Percentiles rank a stretch among this genome's conserved stretches.
Conservation (phyloP, 768 basidiomycete genomes). For the Solioccasus polychromus region DNA sequence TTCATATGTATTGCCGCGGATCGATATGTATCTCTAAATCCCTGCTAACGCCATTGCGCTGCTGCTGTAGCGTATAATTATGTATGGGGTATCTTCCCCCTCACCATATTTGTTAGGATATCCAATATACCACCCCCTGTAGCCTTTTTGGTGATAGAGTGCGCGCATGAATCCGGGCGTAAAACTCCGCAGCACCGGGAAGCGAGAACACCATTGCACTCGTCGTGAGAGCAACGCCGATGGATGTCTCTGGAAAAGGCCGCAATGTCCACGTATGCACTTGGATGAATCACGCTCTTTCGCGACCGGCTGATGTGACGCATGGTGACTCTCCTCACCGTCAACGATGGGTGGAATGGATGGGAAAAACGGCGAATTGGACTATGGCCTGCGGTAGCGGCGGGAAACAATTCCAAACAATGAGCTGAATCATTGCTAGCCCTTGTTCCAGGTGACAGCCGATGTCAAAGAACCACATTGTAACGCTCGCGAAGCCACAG, state of each 20-base stretch:
- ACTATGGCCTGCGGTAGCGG: constrained; percentile 6
- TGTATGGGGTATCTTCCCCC: constrained; percentile 9
- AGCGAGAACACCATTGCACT: background rate
- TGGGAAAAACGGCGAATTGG: constrained; percentile 8
- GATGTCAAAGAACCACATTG: constrained; percentile 22
- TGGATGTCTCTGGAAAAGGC: background rate
- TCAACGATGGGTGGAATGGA: constrained; percentile 27
- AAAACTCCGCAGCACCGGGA: background rate
- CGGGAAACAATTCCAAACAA: constrained; percentile 20
- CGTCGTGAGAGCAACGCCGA: constrained; percentile 6
- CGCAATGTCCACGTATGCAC: background rate
- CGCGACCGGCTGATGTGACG: constrained; percentile 12
- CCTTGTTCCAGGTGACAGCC: constrained; percentile 19
- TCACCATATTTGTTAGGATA: constrained; percentile 8
- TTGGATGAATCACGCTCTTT: background rate
- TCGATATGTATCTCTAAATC: constrained; percentile 26
- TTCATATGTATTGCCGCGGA: constrained; percentile 23
- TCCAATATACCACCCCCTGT: constrained; percentile 17
- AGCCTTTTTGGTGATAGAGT: constrained; percentile 12
- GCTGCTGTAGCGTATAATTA: constrained; percentile 13
- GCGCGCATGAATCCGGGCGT: background rate
- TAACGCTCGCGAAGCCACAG: constrained; percentile 9
- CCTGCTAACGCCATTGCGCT: constrained; percentile 5
- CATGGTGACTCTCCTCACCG: constrained; percentile 5
- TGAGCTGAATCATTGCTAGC: constrained; percentile 20